phyloP scores from a whole-genome alignment of 1,284 basidiomycete species.

The Testicularia cyperi region DNA sequence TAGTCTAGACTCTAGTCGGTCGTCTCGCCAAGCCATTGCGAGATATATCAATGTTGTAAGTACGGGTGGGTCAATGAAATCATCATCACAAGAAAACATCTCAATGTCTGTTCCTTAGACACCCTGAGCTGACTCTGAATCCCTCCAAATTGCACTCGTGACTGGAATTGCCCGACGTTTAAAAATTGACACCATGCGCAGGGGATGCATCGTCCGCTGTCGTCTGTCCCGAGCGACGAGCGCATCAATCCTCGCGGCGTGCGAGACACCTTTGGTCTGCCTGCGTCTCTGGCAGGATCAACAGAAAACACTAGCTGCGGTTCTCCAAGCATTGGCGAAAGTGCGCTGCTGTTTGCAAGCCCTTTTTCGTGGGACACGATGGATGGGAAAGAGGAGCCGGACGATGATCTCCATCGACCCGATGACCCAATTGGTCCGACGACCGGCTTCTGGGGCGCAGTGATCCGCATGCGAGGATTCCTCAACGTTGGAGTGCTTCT shows the following conservation, averaged over 20 bases:
- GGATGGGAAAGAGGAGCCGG: conserved; percentile 37
- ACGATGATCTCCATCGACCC: conserved; percentile 46
- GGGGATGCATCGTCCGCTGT: conserved; percentile 27
- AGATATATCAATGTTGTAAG: too few relatives aligned
- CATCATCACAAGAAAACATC: too few relatives aligned
- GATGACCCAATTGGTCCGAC: conserved; percentile 1
- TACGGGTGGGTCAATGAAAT: too few relatives aligned
- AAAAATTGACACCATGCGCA: too few relatives aligned
- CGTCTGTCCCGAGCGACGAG: conserved; percentile 20
- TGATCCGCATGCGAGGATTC: conserved; percentile 24
- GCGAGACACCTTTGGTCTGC: conserved; percentile 22
- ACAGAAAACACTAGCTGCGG: conserved; percentile 4
- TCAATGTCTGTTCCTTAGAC: too few relatives aligned
- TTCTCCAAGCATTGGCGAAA: conserved; percentile 1
- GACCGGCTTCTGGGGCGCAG: conserved; percentile 11
- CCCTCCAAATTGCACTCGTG: too few relatives aligned
- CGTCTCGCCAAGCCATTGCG: too few relatives aligned
- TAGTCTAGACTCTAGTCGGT: too few relatives aligned
- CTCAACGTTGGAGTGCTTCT: conserved; percentile 66
- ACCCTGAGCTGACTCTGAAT: too few relatives aligned
- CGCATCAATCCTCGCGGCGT: conserved; percentile 30
- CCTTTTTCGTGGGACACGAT: conserved; percentile 49
- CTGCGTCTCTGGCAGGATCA: conserved; percentile 20
- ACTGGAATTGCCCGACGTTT: too few relatives aligned
- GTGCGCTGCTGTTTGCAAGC: conserved; percentile 18